A percentile compares a stretch with the other conserved stretches of the same genome.
These are phyloP conservation scores for Asterophora lycoperdoides DNA, from an alignment of 768 basidiomycete species.

Conservation along the genomic window DNA sequence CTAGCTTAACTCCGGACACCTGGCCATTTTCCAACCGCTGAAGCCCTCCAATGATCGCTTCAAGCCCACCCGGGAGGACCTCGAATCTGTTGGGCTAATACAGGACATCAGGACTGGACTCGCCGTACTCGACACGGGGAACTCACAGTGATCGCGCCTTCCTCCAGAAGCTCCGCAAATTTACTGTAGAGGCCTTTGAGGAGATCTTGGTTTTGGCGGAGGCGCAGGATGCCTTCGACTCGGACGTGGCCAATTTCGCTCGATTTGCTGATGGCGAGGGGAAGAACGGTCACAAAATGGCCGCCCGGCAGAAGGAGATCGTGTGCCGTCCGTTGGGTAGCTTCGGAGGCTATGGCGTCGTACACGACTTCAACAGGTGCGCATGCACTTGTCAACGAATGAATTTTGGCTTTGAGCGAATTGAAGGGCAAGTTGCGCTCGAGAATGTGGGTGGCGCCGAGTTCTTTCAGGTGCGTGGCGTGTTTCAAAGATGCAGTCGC, in stretches of 20 bases:
- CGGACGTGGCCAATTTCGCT: conserved; percentile 19
- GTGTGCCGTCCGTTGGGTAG: conserved; percentile 22
- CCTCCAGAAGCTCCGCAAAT: conserved; percentile 21
- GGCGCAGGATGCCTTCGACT: conserved; percentile 19
- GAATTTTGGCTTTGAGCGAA: conserved; percentile 19
- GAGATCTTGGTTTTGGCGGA: conserved; percentile 14
- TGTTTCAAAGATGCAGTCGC: conserved; percentile 37
- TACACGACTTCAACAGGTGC: conserved; percentile 21
- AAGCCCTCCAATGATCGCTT: conserved; percentile 38
- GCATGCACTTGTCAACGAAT: conserved; percentile 17
- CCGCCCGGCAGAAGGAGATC: conserved; percentile 32
- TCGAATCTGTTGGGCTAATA: conserved; percentile 41
- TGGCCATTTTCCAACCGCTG: conserved; percentile 35
- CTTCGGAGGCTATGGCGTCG: conserved; percentile 23
- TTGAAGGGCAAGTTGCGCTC: conserved; percentile 20
- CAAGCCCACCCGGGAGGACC: conserved; percentile 37
- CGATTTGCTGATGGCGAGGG: conserved; percentile 30
- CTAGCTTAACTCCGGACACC: conserved; percentile 42
- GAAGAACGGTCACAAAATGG: conserved; percentile 30
- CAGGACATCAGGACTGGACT: background rate
- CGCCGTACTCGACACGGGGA: background rate
- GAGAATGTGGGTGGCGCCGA: conserved; percentile 36
- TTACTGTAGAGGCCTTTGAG: conserved; percentile 13
- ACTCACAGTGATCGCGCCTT: conserved; percentile 27
- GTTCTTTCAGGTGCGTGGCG: conserved; percentile 25